These are phyloP conservation scores for Proliferodiscus dingleyae DNA, from an alignment of 2,329 filamentous ascomycete genomes.

Conservation along the genomic window DNA sequence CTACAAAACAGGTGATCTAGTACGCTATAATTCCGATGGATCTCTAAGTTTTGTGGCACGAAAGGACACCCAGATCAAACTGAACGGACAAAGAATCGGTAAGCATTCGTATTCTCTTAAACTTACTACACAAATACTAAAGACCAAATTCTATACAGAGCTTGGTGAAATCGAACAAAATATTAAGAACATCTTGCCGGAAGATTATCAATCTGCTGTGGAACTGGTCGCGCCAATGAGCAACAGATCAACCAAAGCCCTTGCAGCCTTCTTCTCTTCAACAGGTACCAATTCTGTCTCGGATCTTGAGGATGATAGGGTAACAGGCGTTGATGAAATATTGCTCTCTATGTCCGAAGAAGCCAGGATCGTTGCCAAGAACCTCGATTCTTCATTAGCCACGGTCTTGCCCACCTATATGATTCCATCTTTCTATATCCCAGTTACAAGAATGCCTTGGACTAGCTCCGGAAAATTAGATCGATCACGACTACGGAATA, in stretches of 20 bases:
- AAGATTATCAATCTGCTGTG: slow-evolving; percentile 1
- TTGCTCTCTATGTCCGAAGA: slow-evolving; percentile 2
- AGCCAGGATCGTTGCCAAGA: background rate
- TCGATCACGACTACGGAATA: slow-evolving; percentile 31
- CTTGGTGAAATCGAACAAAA: slow-evolving; percentile 40
- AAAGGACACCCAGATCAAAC: slow-evolving; percentile 46
- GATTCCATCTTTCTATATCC: slow-evolving; percentile 31
- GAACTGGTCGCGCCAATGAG: slow-evolving; percentile 2
- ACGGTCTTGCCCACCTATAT: slow-evolving; percentile 28
- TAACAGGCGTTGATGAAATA: slow-evolving; percentile 1
- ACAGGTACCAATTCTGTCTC: background rate
- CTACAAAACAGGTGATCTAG: slow-evolving; percentile 9
- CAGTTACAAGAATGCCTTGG: slow-evolving; percentile 27
- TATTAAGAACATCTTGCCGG: background rate
- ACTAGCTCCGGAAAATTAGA: slow-evolving; percentile 32
- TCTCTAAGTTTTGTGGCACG: slow-evolving; percentile 45
- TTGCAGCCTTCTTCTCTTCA: slow-evolving; percentile 4
- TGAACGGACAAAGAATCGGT: slow-evolving; percentile 42
- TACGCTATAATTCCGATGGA: slow-evolving; percentile 7
- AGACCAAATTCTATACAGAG: slow-evolving; percentile 26
- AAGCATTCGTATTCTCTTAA: background rate
- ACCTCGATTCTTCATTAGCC: slow-evolving; percentile 6
- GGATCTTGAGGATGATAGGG: background rate
- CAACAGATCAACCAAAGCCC: slow-evolving; percentile 1
- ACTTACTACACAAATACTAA: background rate